These are phyloP conservation scores for Dimocarpus longan DNA, from an alignment of 345 rosid species.

Conservation along the genomic window DNA sequence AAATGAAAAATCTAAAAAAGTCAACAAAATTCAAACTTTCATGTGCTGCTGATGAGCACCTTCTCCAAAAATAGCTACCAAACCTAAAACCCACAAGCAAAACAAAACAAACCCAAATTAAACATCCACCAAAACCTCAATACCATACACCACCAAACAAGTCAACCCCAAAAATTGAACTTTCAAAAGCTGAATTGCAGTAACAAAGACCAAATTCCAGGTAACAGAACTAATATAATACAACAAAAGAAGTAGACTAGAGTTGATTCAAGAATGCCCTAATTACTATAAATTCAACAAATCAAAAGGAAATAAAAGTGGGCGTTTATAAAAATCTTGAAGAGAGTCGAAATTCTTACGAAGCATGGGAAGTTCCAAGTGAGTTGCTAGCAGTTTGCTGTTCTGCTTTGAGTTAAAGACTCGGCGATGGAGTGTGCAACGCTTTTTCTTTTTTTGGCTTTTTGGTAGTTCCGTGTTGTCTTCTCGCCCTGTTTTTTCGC, in stretches of 20 bases:
- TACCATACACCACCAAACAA: not conserved
- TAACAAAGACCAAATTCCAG: not conserved
- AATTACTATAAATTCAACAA: not conserved
- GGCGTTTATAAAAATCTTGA: not conserved
- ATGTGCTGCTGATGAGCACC: not conserved
- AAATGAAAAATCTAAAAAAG: not conserved
- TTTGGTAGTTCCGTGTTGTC: not conserved
- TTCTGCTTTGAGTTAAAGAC: not conserved
- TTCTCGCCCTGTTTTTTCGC: not conserved
- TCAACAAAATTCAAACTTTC: not conserved
- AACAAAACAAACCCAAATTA: not conserved
- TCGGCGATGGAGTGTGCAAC: not conserved
- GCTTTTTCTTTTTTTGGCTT: not conserved
- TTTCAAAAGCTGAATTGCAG: not conserved
- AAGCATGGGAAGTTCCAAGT: not conserved
- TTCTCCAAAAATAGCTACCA: not conserved
- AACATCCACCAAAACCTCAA: not conserved
- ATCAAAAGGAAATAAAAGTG: not conserved
- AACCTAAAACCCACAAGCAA: constrained; percentile 5
- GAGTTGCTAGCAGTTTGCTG: not conserved
- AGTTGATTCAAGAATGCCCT: constrained; percentile 10
- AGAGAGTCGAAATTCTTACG: not conserved
- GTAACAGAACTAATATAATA: not conserved
- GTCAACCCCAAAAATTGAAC: not conserved
- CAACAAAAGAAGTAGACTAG: not conserved